These are phyloP conservation scores for Thelonectria blattea DNA, from an alignment of 2,329 filamentous ascomycete species.

Conservation along the genomic window DNA sequence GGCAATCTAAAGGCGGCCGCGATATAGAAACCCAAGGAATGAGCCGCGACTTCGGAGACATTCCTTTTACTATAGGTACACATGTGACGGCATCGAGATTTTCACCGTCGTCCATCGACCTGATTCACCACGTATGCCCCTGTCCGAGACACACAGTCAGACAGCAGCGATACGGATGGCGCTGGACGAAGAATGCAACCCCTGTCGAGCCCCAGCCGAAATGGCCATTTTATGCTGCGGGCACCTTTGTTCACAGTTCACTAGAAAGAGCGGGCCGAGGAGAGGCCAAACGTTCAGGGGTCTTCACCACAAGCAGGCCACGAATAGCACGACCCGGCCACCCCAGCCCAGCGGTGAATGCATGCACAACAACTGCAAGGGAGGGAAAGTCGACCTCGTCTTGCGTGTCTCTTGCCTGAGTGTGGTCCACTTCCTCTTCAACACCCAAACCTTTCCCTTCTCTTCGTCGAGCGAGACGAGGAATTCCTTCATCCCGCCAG, in stretches of 20 bases:
- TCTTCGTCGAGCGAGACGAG: slow-evolving; percentile 26
- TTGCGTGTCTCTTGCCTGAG: slow-evolving; percentile 20
- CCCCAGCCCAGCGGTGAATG: slow-evolving; percentile 23
- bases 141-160: slow-evolving; percentile 7
- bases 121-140: slow-evolving; percentile 15
- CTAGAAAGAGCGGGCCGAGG: slow-evolving; percentile 17
- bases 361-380: slow-evolving; percentile 1
- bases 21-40: neutral
- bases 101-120: neutral
- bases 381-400: neutral
- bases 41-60: slow-evolving; percentile 3
- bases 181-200: neutral
- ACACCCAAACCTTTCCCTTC: slow-evolving; percentile 15
- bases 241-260: neutral
- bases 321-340: slow-evolving; percentile 19
- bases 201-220: slow-evolving; percentile 5
- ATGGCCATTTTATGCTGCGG: slow-evolving; percentile 3
- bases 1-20: neutral
- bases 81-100: neutral
- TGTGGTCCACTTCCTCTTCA: slow-evolving; percentile 17
- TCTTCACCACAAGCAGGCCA: slow-evolving; percentile 7
- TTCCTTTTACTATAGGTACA: neutral
- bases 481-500: slow-evolving; percentile 32
- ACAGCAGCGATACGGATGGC: neutral
- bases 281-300: slow-evolving; percentile 4